Conservation (phyloP, 352 stramenopile genomes). For the Phytophthora boehmeriae region DNA sequence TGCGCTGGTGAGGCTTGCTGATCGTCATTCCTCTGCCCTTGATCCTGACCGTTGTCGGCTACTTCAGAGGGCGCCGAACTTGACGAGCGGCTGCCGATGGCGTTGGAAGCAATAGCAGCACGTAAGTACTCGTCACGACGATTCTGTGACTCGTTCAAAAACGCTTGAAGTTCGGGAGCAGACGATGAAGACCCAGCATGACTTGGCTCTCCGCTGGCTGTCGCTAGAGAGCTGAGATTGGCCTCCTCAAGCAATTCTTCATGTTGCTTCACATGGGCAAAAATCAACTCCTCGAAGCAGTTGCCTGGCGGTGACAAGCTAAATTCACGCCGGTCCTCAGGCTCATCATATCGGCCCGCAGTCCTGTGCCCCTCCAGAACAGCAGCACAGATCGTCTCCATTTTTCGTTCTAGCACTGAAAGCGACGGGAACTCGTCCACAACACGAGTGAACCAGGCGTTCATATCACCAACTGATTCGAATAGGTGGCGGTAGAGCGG, state of each 20-base stretch:
- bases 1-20: slow-evolving; percentile 40
- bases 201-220: slow-evolving; percentile 1
- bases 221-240: slow-evolving; percentile 19
- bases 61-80: slow-evolving; percentile 7
- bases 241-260: slow-evolving; percentile 39
- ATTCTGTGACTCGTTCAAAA: slow-evolving; percentile 41
- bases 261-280: slow-evolving; percentile 40
- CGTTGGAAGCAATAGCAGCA: slow-evolving; percentile 32
- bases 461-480: slow-evolving; percentile 45
- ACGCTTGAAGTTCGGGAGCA: slow-evolving; percentile 25
- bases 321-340: slow-evolving; percentile 64
- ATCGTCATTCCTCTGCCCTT: slow-evolving; percentile 13
- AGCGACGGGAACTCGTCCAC: slow-evolving; percentile 82
- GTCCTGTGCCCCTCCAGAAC: slow-evolving; percentile 27
- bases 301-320: slow-evolving; percentile 65
- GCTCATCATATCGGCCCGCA: slow-evolving; percentile 54
- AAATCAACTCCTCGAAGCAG: slow-evolving; percentile 55
- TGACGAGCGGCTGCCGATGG: slow-evolving; percentile 16
- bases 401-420: slow-evolving; percentile 71
- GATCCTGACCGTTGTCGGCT: slow-evolving; percentile 5
- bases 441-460: slow-evolving; percentile 66
- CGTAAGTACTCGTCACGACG: slow-evolving; percentile 56
- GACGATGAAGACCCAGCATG: slow-evolving; percentile 7
- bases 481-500: slow-evolving; percentile 73
- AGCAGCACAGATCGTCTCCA: slow-evolving; percentile 63